These are phyloP conservation scores for Zasmidium cellare DNA, from an alignment of 2,329 filamentous ascomycete species.

Conservation along the genomic window DNA sequence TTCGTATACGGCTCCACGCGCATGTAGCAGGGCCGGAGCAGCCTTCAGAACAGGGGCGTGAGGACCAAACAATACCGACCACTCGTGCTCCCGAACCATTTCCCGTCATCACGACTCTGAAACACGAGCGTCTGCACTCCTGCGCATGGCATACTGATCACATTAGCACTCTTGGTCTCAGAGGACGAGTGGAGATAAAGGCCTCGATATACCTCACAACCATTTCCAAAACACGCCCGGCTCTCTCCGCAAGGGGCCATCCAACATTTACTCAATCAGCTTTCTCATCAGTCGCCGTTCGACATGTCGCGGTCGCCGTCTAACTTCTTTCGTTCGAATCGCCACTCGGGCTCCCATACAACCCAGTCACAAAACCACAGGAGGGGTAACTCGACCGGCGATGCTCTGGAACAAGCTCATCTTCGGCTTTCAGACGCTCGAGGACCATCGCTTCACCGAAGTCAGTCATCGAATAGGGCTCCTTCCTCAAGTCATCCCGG, in stretches of 20 bases:
- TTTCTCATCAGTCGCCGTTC: too few species aligned
- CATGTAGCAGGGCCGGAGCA: too few species aligned
- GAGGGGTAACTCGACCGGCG: conserved; percentile 11
- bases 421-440: neutral
- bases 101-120: too few species aligned
- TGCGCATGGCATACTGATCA: too few species aligned
- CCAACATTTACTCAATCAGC: neutral
- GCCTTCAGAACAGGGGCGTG: neutral
- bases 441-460: conserved; percentile 7
- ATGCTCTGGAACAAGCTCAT: neutral
- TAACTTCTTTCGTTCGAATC: conserved; percentile 20
- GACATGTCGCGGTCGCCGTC: conserved; percentile 18
- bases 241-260: neutral
- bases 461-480: conserved; percentile 13
- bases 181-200: too few species aligned
- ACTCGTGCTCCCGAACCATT: neutral
- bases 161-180: too few species aligned
- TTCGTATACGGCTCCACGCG: too few species aligned
- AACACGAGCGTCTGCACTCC: too few species aligned
- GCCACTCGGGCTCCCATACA: conserved; percentile 11
- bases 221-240: neutral
- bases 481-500: conserved; percentile 5
- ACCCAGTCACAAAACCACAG: conserved; percentile 6
- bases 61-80: neutral
- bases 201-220: too few species aligned